phyloP scores from a whole-genome alignment of 129 eudicot genomes.

The Solidago caesia region DNA sequence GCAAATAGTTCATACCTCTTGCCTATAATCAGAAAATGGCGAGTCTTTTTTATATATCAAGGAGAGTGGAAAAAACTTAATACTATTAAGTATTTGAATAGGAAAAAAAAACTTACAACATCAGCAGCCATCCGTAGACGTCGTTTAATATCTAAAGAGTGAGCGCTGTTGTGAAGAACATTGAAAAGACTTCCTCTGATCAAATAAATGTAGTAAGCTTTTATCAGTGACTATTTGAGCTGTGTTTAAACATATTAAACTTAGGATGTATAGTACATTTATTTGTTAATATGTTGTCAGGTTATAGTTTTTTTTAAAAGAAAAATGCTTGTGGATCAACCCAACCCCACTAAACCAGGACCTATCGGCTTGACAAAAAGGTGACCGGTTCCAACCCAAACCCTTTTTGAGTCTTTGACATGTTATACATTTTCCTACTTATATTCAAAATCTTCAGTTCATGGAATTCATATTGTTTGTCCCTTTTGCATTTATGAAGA shows the following conservation, averaged over 20 bases:
- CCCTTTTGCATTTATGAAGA: not conserved
- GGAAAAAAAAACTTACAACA: slow-evolving; percentile 50
- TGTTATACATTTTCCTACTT: no score
- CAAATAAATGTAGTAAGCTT: slow-evolving; percentile 17
- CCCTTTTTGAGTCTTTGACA: no score
- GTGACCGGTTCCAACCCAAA: no score
- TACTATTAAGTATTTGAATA: not conserved
- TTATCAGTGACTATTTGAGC: not conserved
- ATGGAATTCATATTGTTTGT: not conserved
- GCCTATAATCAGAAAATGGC: slow-evolving; percentile 47
- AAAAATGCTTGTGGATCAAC: not conserved
- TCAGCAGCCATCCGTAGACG: slow-evolving; percentile 88
- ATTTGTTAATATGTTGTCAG: not conserved
- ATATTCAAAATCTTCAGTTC: not conserved
- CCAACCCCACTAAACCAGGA: no score
- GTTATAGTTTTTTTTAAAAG: not conserved
- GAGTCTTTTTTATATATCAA: not conserved
- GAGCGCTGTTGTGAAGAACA: slow-evolving; percentile 64
- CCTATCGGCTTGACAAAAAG: no score
- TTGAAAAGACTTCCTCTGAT: slow-evolving; percentile 91
- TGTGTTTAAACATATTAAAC: not conserved
- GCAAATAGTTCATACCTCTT: slow-evolving; percentile 96
- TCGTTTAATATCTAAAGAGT: slow-evolving; percentile 59
- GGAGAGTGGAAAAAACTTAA: not conserved
- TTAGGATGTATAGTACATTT: not conserved